Conservation (phyloP, 805 yeast species). For the Candida manassasensis region DNA sequence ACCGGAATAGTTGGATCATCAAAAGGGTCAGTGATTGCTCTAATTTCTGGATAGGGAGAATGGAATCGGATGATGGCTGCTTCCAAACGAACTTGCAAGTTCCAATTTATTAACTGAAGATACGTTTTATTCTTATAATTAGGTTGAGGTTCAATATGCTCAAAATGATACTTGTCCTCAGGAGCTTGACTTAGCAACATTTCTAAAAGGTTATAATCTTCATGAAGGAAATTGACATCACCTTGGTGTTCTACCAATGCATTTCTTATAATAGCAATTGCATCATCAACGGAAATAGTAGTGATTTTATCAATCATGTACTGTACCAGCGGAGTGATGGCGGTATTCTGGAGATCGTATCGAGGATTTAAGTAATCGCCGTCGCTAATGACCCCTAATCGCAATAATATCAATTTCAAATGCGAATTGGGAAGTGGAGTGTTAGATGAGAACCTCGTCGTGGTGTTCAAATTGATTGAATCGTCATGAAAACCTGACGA, state of each 20-base stretch:
- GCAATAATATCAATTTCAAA: constrained; percentile 14
- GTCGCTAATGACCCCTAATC: constrained; percentile 22
- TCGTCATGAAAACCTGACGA: too few species aligned
- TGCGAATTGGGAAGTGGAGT: too few species aligned
- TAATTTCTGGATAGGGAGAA: constrained; percentile 39
- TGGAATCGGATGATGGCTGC: constrained; percentile 35
- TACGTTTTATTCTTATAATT: constrained; percentile 17
- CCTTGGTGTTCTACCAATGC: constrained; percentile 32
- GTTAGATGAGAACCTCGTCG: too few species aligned
- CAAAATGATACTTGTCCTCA: constrained; percentile 9
- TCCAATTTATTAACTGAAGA: constrained; percentile 27
- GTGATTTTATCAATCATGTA: constrained; percentile 30
- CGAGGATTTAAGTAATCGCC: constrained; percentile 10
- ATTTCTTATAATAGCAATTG: constrained; percentile 29
- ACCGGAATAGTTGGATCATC: constrained; percentile 30
- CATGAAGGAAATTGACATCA: constrained; percentile 32
- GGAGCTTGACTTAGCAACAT: constrained; percentile 19
- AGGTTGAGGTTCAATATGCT: constrained; percentile 7
- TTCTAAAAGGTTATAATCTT: constrained; percentile 32
- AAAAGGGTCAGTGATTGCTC: constrained; percentile 36
- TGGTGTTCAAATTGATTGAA: too few species aligned
- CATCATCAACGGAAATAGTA: constrained; percentile 16
- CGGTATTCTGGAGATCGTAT: constrained; percentile 7
- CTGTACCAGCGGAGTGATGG: constrained; percentile 8
- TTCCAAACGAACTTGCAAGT: constrained; percentile 30